phyloP scores from a whole-genome alignment of 108 stramenopile genomes.

The Nitzschia sp. region DNA sequence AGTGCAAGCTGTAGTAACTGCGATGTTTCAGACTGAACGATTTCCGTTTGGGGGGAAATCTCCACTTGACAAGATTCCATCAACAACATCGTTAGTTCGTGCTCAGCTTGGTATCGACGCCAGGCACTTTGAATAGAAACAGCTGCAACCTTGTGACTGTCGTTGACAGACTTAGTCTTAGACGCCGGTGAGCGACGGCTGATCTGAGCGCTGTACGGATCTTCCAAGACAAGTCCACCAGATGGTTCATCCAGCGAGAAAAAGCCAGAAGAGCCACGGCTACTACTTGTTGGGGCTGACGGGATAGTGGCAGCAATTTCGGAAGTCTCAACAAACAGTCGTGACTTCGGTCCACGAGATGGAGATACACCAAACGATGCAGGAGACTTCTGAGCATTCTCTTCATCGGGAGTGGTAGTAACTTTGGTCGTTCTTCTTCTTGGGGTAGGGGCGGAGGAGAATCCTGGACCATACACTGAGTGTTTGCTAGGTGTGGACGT shows the following conservation, averaged over 20 bases:
- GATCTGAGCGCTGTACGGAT: neutral
- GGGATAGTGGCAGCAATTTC: neutral
- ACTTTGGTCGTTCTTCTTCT: too few relatives aligned
- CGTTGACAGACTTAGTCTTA: neutral
- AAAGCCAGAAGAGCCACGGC: slow-evolving; percentile 13
- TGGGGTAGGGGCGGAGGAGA: neutral
- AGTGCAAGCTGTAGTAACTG: neutral
- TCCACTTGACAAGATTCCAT: slow-evolving; percentile 11
- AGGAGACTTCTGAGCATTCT: neutral
- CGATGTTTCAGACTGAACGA: neutral
- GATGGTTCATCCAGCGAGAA: slow-evolving; percentile 17
- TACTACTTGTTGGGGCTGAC: neutral
- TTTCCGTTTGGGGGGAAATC: neutral
- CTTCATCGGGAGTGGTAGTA: too few relatives aligned
- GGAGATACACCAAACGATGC: too few relatives aligned
- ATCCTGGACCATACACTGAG: neutral
- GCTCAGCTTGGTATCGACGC: slow-evolving; percentile 4
- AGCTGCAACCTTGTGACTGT: neutral
- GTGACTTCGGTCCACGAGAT: neutral
- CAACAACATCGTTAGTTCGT: slow-evolving; percentile 8
- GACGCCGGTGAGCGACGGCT: neutral
- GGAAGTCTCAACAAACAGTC: neutral
- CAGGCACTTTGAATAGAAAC: slow-evolving; percentile 21
- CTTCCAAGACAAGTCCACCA: neutral
- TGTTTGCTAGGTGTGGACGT: neutral